These are phyloP conservation scores for Calonectria pauciramosa DNA, from an alignment of 2,329 filamentous ascomycete species.

Conservation along the genomic window DNA sequence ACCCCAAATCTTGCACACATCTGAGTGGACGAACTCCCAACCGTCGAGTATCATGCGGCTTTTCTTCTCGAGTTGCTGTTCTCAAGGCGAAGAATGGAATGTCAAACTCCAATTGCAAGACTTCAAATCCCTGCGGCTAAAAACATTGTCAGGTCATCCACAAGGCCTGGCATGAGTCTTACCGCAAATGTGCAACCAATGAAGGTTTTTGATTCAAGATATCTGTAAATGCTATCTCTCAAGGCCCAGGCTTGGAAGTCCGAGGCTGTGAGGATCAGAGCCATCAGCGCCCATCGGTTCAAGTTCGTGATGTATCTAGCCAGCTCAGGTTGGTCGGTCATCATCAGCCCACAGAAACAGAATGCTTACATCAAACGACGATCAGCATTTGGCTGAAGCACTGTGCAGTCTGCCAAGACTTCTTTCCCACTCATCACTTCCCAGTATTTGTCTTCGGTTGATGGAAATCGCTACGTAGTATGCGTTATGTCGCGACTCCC, in stretches of 20 bases:
- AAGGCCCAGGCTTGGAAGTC: not conserved
- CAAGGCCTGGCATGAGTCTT: not conserved
- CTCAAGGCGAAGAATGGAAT: slow-evolving; percentile 2
- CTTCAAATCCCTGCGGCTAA: not conserved
- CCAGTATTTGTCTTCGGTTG: not conserved
- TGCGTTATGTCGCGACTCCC: too few relatives aligned
- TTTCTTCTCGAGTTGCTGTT: not conserved
- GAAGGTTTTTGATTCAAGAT: not conserved
- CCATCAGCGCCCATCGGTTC: slow-evolving; percentile 5
- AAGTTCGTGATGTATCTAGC: slow-evolving; percentile 16
- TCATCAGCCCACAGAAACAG: too few relatives aligned
- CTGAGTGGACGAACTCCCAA: not conserved
- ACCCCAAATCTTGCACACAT: not conserved
- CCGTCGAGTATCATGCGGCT: not conserved
- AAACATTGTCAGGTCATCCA: not conserved
- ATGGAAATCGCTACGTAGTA: not conserved
- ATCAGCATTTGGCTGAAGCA: not conserved
- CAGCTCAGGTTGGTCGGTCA: not conserved
- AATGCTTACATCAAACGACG: slow-evolving; percentile 4
- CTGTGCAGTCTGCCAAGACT: too few relatives aligned
- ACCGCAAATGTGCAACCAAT: not conserved
- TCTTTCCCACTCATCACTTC: not conserved
- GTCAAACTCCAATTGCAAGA: slow-evolving; percentile 5
- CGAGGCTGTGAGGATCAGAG: slow-evolving; percentile 8
- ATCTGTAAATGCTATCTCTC: not conserved